Base-by-base conservation (phyloP, 441 rosid genomes). In the Theobroma grandiflorum region DNA sequence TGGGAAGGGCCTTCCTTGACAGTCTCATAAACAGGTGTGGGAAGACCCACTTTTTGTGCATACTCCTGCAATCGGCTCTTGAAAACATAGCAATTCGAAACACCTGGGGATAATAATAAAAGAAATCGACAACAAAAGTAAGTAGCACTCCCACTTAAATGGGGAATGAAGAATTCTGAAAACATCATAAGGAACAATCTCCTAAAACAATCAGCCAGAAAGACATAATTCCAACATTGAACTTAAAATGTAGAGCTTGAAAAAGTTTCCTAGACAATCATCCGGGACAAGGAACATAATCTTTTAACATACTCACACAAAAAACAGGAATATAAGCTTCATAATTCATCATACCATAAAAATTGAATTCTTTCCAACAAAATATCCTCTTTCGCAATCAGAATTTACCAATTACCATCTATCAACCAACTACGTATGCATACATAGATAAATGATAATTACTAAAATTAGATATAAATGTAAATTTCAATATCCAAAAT, bases 1-100 rank as follows among this genome's bases (percentile, higher is more conserved):
- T 95, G 99, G 0, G 97, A 89, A 75, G 93, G 98, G 50, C 99
- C 99, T 84, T 95, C 98, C 81, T 89, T 95, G 71, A 80, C 86
- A 65, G 94, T 95, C 79, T 96, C 95, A 69, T 95, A 96, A 0
- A 90, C 86, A 52, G 98, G 99, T 15, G 97, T 90, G 14, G 93
- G 83, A 31, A 92, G 82, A 67, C 91, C 89, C 45, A 79, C 82
- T 70, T 92, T 96, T 71, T 96, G 98, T 2, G 98, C 91, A 82
- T 90, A 93, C 79, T 96, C 99, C 78, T 93, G 98, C 72, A 96
- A 80, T 76, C 89, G 87, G 82, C 98, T 96, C 86, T 96, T 96
- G 85, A 96, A 96, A 9, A 96, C 93, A 43, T 90, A 93, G 83
- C 99, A 92, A 80, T 77, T 95, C 7, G 98, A 95, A 71, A 96